These are phyloP conservation scores for Rubia tinctorum DNA, from an alignment of 305 asterid genomes.

Conservation along the genomic window DNA sequence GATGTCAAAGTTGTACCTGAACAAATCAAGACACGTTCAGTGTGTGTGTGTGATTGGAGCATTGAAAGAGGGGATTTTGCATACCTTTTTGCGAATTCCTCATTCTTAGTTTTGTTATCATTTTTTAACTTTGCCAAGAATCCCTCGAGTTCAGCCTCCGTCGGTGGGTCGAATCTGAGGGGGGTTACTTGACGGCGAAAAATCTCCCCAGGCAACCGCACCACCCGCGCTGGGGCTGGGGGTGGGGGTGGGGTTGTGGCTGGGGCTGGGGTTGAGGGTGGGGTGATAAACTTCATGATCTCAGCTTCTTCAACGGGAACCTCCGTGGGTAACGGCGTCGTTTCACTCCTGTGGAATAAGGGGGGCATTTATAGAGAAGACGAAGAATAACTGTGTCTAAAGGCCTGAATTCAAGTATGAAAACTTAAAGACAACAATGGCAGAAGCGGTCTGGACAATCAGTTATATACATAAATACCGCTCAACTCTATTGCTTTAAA, in stretches of 20 bases:
- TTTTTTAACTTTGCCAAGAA: no score
- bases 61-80: background rate
- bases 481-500: background rate
- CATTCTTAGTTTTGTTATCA: no score
- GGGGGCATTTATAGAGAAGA: constrained; percentile 16
- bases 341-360: constrained; percentile 37
- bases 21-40: background rate
- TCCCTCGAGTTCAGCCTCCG: constrained; percentile 51
- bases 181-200: constrained; percentile 14
- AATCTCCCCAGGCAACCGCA: constrained; percentile 17
- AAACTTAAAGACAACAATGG: constrained; percentile 22
- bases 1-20: constrained; percentile 78
- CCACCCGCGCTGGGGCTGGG: no score
- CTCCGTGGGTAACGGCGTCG: constrained; percentile 32
- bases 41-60: background rate
- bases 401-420: constrained; percentile 29
- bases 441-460: background rate
- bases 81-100: constrained; percentile 46
- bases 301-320: constrained; percentile 37
- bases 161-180: constrained; percentile 32
- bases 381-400: no score
- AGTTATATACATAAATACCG: background rate
- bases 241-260: no score
- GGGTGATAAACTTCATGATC: no score
- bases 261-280: no score